Base-by-base conservation (phyloP, 2,329 filamentous ascomycete species). In the Botryotinia convoluta region DNA sequence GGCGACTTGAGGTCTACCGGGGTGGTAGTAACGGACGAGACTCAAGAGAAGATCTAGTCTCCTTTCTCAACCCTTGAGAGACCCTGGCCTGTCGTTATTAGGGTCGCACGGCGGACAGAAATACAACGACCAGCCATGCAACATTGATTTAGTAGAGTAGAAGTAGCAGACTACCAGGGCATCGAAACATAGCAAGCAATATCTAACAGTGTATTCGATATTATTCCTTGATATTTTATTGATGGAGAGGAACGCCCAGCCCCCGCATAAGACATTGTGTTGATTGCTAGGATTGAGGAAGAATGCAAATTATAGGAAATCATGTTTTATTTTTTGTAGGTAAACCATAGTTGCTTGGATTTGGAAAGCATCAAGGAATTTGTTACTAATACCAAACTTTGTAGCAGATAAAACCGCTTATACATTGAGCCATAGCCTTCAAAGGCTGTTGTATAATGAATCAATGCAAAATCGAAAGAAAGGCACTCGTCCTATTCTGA, bases 381-480 rank as follows among this genome's bases (percentile, higher is more conserved):
- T 32, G 29, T 35, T 10, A 48, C 32, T 44, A 48, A 65, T 37
- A 14, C 18, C 44, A 51, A 51, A 51, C 32, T 51, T 65, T n/a
- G 29, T 32, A 59, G 18, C 18, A 32, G 18, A 61, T 22, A 39
- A 42, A 18, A 12, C 14, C n/a, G 26, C 37, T 29, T 6, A 20
- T 18, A 39, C n/a, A 54, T 45, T 35, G 48, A 54, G n/a, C 64
- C 45, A 68, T 29, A 29, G 64, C 26, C 45, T 12, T 18, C n/a
- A n/a, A 57, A 42, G 20, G 9, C 26, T 20, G 29, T 42, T 29
- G 44, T 65, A 32, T 32, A 39, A 71, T 64, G n/a, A 29, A 37
- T 60, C 45, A 64, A 71, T 32, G 69, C 59, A 71, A 35, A 29
- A 51, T 18, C 22, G n/a, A 64, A 42, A 29, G 61, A 64, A n/a